Evolutionary conservation across 2,329 filamentous ascomycete genomes (phyloP).

Genomic region (Trichoderma gracile): DNA sequence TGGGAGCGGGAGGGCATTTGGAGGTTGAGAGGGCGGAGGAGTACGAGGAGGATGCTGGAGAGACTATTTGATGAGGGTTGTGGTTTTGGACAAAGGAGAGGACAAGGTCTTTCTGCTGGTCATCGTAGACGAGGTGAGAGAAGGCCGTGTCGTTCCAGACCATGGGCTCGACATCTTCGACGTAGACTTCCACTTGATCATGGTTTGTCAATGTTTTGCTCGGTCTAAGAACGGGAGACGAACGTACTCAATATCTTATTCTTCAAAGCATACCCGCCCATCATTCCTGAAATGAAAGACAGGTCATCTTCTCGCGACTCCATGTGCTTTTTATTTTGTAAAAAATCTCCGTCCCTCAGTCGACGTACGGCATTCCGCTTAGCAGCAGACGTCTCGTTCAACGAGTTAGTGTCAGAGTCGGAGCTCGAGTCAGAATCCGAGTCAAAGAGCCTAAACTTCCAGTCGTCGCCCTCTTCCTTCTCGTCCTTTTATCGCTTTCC

Average conservation of each 20-base stretch:
- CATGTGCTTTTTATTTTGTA: slow-evolving; percentile 44
- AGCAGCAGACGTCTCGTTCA: slow-evolving; percentile 15
- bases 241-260: slow-evolving; percentile 48
- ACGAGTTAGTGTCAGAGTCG: neutral
- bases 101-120: slow-evolving; percentile 50
- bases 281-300: slow-evolving; percentile 44
- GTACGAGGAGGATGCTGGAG: slow-evolving; percentile 12
- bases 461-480: slow-evolving; percentile 33
- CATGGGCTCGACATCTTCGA: slow-evolving; percentile 46
- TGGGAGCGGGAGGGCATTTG: slow-evolving; percentile 22
- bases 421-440: slow-evolving; percentile 7
- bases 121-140: slow-evolving; percentile 49
- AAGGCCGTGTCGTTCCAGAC: slow-evolving; percentile 49
- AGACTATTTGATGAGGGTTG: slow-evolving; percentile 25
- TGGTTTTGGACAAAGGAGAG: slow-evolving; percentile 52
- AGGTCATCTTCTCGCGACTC: slow-evolving; percentile 42
- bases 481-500: slow-evolving; percentile 38
- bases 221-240: neutral
- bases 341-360: slow-evolving; percentile 39
- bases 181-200: slow-evolving; percentile 37
- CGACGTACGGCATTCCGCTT: slow-evolving; percentile 31
- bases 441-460: neutral
- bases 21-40: neutral
- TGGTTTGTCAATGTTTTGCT: neutral
- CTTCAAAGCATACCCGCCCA: slow-evolving; percentile 49